A percentile compares a stretch with the other conserved stretches of the same genome.
Evolutionary conservation across 2,329 filamentous ascomycete species (phyloP).

Genomic region (Aureobasidium sp.): DNA sequence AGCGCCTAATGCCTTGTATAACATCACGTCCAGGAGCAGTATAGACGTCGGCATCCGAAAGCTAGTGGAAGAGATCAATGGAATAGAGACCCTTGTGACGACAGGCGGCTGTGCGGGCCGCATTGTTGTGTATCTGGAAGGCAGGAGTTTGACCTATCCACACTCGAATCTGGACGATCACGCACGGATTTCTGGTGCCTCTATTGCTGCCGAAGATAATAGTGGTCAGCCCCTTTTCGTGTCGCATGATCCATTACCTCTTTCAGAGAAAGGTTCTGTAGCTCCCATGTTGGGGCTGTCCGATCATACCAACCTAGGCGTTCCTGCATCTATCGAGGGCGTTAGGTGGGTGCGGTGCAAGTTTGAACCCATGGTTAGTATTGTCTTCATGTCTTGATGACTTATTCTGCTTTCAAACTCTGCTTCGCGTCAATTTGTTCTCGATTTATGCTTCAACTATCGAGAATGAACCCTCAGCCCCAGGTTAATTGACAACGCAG

Average conservation of each 20-base stretch:
- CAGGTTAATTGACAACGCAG: slow-evolving; percentile 42
- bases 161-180: background rate
- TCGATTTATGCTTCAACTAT: background rate
- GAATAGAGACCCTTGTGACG: slow-evolving; percentile 67
- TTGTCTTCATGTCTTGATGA: background rate
- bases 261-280: background rate
- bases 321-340: background rate
- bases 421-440: background rate
- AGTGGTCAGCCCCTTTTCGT: slow-evolving; percentile 82
- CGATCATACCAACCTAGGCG: background rate
- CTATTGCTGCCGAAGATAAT: slow-evolving; percentile 70
- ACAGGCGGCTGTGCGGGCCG: slow-evolving; percentile 90
- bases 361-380: slow-evolving; percentile 85
- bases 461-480: background rate
- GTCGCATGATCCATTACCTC: slow-evolving; percentile 53
- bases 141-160: slow-evolving; percentile 38
- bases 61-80: slow-evolving; percentile 74
- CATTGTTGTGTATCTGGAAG: slow-evolving; percentile 82
- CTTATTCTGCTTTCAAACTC: too few relatives aligned
- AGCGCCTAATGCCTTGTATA: slow-evolving; percentile 63
- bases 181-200: slow-evolving; percentile 17
- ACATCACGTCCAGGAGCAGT: slow-evolving; percentile 67
- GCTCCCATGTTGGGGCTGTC: slow-evolving; percentile 2
- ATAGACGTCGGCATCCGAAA: slow-evolving; percentile 72
- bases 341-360: slow-evolving; percentile 65